phyloP scores from a whole-genome alignment of 768 basidiomycete genomes.

The Hypsizygus marmoreus region DNA sequence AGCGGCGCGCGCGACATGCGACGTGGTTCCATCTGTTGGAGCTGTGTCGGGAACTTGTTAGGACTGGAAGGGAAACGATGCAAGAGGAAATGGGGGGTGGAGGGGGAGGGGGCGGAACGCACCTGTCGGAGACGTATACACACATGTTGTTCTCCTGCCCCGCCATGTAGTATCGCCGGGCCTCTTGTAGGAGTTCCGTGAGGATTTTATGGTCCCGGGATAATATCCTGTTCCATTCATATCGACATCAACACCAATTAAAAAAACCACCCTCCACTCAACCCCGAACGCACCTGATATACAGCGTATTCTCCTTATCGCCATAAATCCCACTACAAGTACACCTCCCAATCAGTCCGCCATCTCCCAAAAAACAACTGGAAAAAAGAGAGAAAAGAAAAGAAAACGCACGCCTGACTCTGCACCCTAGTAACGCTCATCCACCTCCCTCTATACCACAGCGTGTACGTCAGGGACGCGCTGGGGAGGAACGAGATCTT shows the following conservation, averaged over 20 bases:
- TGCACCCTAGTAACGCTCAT: constrained; percentile 22
- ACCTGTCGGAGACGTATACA: constrained; percentile 46
- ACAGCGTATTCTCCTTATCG: constrained; percentile 14
- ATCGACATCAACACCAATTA: not conserved
- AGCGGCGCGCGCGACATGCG: constrained; percentile 54
- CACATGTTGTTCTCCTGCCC: constrained; percentile 41
- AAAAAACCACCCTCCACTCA: not conserved
- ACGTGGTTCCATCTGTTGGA: constrained; percentile 49
- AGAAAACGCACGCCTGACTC: constrained; percentile 6
- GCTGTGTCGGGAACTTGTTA: too few relatives aligned
- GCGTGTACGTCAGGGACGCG: constrained; percentile 30
- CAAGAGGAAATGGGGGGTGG: not conserved
- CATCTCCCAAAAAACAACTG: not conserved
- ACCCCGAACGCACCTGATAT: constrained; percentile 14
- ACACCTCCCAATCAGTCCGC: not conserved
- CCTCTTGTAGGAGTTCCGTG: constrained; percentile 43
- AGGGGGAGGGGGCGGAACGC: not conserved
- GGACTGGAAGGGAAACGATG: too few relatives aligned
- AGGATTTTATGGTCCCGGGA: constrained; percentile 39
- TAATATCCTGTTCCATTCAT: constrained; percentile 36
- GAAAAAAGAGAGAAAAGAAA: not conserved
- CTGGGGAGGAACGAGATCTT: constrained; percentile 35
- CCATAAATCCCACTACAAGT: constrained; percentile 11
- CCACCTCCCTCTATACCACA: constrained; percentile 36
- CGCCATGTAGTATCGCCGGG: constrained; percentile 36